phyloP scores from a whole-genome alignment of 2,329 filamentous ascomycete genomes.

The Aureobasidium mangrovei region DNA sequence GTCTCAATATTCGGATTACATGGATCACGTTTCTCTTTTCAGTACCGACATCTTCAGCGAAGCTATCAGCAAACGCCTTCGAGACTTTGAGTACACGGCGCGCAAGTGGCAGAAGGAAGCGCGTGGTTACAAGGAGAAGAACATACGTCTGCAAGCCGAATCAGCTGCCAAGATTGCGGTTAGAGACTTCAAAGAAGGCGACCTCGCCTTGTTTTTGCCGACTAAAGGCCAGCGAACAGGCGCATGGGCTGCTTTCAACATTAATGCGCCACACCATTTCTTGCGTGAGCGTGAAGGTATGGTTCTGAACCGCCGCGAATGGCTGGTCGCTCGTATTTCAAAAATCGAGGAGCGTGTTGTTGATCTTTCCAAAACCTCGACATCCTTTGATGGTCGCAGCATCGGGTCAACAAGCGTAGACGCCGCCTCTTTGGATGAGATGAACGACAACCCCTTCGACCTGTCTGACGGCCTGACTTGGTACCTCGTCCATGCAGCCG shows the following conservation, averaged over 20 bases:
- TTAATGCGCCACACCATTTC: conserved; percentile 95
- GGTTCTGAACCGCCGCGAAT: conserved; percentile 74
- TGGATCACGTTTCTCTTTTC: conserved; percentile 66
- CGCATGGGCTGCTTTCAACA: conserved; percentile 97
- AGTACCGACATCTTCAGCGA: conserved; percentile 79
- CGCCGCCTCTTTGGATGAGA: conserved; percentile 13
- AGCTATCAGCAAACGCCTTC: conserved; percentile 77
- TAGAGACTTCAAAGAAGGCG: conserved; percentile 90
- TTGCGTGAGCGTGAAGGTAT: conserved; percentile 86
- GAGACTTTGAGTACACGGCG: conserved; percentile 86
- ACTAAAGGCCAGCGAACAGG: conserved; percentile 90
- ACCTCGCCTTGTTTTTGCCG: conserved; percentile 86
- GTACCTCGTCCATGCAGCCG: conserved; percentile 88
- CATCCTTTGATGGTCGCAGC: conserved; percentile 26
- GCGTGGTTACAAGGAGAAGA: conserved; percentile 73
- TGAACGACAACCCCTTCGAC: conserved; percentile 91
- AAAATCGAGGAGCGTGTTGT: conserved; percentile 90
- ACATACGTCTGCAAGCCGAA: conserved; percentile 70
- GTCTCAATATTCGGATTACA: conserved; percentile 64
- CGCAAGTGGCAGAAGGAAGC: conserved; percentile 90
- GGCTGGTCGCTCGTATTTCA: conserved; percentile 90
- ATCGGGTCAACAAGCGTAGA: conserved; percentile 12
- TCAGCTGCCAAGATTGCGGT: conserved; percentile 95
- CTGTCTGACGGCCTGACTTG: conserved; percentile 89
- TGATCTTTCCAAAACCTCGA: conserved; percentile 62